A percentile compares a stretch with the other conserved stretches of the same genome.
These are phyloP conservation scores for Wickerhamomyces sydowiorum DNA, from an alignment of 805 yeast genomes.

Conservation along the genomic window DNA sequence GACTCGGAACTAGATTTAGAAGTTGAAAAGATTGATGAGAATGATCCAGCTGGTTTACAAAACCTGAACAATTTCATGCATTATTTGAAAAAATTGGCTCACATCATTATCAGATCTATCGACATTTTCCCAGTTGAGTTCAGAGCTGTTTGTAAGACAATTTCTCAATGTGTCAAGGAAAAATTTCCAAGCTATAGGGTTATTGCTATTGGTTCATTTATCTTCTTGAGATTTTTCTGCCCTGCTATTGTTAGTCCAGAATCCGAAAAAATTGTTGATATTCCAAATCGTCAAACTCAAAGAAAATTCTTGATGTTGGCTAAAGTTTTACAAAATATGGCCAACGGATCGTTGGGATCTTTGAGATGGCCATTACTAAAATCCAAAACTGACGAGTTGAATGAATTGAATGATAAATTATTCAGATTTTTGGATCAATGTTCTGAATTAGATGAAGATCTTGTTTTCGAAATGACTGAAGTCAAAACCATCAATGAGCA, in stretches of 20 bases:
- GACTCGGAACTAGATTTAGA: conserved; percentile 52
- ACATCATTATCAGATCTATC: conserved; percentile 50
- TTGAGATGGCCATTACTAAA: conserved; percentile 59
- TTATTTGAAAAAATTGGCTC: conserved; percentile 51
- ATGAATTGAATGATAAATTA: conserved; percentile 32
- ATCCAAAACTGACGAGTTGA: conserved; percentile 34
- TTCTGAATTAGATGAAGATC: conserved; percentile 20
- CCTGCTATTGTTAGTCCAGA: conserved; percentile 93
- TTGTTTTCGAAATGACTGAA: conserved; percentile 16
- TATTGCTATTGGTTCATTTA: conserved; percentile 78
- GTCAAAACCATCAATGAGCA: conserved; percentile 17
- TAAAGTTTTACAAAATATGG: conserved; percentile 78
- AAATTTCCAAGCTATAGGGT: conserved; percentile 63
- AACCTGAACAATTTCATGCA: conserved; percentile 45
- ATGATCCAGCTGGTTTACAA: conserved; percentile 32
- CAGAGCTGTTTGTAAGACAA: conserved; percentile 62
- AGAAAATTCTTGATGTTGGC: conserved; percentile 75
- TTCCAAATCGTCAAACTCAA: conserved; percentile 38
- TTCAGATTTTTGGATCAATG: conserved; percentile 34
- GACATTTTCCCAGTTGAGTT: conserved; percentile 65
- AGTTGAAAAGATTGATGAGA: conserved; percentile 44
- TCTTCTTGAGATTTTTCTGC: conserved; percentile 74
- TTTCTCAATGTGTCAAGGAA: conserved; percentile 48
- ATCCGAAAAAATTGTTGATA: conserved; percentile 30
- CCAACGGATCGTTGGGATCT: conserved; percentile 67